Base-by-base conservation (phyloP, 148 eudicot species). In the Gaultheria prostrata region DNA sequence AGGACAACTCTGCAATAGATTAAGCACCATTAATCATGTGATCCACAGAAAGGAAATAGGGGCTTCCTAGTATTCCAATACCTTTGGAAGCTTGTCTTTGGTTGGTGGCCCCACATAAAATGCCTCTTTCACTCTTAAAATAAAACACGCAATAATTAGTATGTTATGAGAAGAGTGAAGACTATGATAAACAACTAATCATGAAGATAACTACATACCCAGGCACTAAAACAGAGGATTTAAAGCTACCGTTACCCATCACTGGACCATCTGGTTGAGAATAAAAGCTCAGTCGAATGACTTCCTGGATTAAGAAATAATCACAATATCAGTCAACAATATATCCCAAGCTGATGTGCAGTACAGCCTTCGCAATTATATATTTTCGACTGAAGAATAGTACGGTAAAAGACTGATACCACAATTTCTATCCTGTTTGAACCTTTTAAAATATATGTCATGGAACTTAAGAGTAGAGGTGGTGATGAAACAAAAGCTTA, bases 61-160 rank as follows among this genome's bases (percentile, higher is more conserved):
- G 67, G 48, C 20, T 26, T 59, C 56, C 65, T 21, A 54, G 72
- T 14, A 35, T 75, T 45, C 76, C 32, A 50, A 78, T 87, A 97
- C 99, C 98, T 97, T 97, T 1, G 99, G 99, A 73, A 95, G 90
- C 88, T 90, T 92, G 86, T 95, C 99, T 86, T 92, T 95, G 35
- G 91, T 24, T 76, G 98, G 96, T 77, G 94, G 94, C 43, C 91
- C 93, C 82, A 95, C 91, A 85, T 97, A 97, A 85, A 97, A 97
- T 61, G 98, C 97, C 93, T 97, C 99, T 89, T 90, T 94, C 70
- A 83, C 75, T 83, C 99, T 97, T 87, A 75, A 88, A 85, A 43
- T 32, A 46, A 82, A 79, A 21, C 59, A 83, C 14, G 80, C 8
- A 72, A 15, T 73, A 61, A 26, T 81, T 28, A 85, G 61, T 82